A percentile compares a stretch with the other conserved stretches of the same genome.
Conservation (phyloP, 2,329 filamentous ascomycete species). For the Verticillium zaregamsianum region DNA sequence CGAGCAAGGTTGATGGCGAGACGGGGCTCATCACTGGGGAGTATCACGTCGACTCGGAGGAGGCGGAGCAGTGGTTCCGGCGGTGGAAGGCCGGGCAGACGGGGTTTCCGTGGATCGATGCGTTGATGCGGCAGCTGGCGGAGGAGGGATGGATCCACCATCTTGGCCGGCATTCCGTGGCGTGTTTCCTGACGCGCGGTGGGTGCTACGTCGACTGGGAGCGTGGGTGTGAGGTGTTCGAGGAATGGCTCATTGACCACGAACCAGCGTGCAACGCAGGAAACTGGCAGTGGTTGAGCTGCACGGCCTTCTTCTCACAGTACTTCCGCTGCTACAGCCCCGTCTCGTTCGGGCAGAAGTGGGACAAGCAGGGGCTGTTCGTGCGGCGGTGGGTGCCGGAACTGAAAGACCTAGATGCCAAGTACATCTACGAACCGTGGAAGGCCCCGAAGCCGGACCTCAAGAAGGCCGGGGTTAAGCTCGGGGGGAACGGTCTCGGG, state of each 20-base stretch:
- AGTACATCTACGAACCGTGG: constrained; percentile 78
- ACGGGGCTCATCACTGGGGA: constrained; percentile 49
- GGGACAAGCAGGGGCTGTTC: constrained; percentile 65
- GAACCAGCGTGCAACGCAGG: constrained; percentile 69
- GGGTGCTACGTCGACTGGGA: constrained; percentile 79
- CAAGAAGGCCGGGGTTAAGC: constrained; percentile 60
- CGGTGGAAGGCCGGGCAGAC: constrained; percentile 67
- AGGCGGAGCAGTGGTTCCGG: constrained; percentile 62
- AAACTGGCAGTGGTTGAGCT: constrained; percentile 76
- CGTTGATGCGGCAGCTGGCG: constrained; percentile 70
- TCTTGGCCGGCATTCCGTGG: constrained; percentile 71
- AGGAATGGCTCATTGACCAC: constrained; percentile 72
- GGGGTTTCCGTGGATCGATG: constrained; percentile 78
- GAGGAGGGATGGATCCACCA: constrained; percentile 78
- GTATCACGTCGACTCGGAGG: constrained; percentile 58
- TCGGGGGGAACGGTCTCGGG: constrained; percentile 49
- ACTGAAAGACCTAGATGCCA: constrained; percentile 54
- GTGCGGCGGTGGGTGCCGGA: constrained; percentile 66
- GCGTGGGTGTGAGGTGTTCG: constrained; percentile 72
- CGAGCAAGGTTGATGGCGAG: constrained; percentile 47
- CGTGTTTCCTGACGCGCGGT: constrained; percentile 75
- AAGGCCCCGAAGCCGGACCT: constrained; percentile 66
- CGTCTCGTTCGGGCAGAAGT: constrained; percentile 69
- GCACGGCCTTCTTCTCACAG: constrained; percentile 70
- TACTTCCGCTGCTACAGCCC: constrained; percentile 70